Evolutionary conservation across 176 grass and related monocot species (phyloP), one percentile per base, ranked within the genome.

Genomic region (Rhynchospora pubera): DNA sequence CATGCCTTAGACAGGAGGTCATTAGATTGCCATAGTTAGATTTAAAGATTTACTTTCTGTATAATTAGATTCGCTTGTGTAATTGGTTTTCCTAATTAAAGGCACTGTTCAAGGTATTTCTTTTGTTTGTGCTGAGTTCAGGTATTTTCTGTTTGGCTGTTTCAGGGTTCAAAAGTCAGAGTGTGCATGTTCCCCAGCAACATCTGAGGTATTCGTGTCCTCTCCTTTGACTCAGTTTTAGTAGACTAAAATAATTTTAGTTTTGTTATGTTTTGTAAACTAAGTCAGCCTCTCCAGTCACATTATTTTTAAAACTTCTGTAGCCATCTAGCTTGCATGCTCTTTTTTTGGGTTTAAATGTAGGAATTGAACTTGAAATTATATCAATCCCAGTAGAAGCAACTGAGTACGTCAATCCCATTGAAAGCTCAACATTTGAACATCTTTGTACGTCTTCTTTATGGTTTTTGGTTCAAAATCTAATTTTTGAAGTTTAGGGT

Each of bases 171-270:
- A 72, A 90, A 90, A 82, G 84, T 90, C 79, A 85, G 90, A 50
- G 84, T 95, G 39, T 87, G 87, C 74, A 92, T 90, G 90, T 95
- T 85, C 68, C 93, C 90, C 48, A 86, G 90, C 88, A 87, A 62
- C 79, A 82, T 83, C 63, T 88, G 12, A 95, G 93, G 90, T 70
- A 46, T 46, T 45, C 58, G 9, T 8, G n/a, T 61, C 21, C 16
- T 70, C 3, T 19, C 2, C 16, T 70, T 7, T 39, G 21, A 70
- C 9, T 70, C 47, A 70, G 5, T 58, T 58, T 19, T 24, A n/a
- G 18, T 4, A 61, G 18, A 22, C 21, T 23, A 23, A 19, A 61
- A 61, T 61, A 11, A 22, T 61, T 19, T 22, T 22, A 2, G 9
- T 23, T 61, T 9, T 61, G 21, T 23, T 11, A 24, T 61, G 58